A percentile compares a stretch with the other conserved stretches of the same genome.
Conservation (phyloP, 192 early-diverging fungal genomes). For the Rhizoclosmatium globosum region DNA sequence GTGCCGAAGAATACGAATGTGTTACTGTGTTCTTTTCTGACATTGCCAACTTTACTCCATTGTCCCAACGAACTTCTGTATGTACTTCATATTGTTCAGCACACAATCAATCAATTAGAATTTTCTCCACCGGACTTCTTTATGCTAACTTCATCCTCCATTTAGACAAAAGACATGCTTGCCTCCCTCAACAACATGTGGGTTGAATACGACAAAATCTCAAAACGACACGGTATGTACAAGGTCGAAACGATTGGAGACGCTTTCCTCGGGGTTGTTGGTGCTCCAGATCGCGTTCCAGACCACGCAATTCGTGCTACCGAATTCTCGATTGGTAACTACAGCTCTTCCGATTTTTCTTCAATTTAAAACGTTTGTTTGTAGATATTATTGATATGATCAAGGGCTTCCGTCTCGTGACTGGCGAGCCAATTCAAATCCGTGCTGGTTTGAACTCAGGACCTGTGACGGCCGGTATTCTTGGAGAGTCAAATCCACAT, state of each 20-base stretch:
- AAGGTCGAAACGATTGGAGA: conserved; percentile 61
- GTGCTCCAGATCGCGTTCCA: conserved; percentile 36
- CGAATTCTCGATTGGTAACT: conserved; percentile 33
- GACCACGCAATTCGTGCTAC: conserved; percentile 41
- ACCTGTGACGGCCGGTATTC: conserved; percentile 54
- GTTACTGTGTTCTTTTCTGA: conserved; percentile 55
- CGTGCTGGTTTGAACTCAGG: conserved; percentile 54
- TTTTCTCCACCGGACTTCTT: background rate
- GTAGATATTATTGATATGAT: conserved; percentile 51
- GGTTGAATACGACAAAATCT: conserved; percentile 53
- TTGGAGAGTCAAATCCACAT: conserved; percentile 55
- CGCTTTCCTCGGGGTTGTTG: conserved; percentile 35
- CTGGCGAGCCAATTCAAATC: conserved; percentile 50
- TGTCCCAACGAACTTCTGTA: conserved; percentile 42
- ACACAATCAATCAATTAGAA: background rate
- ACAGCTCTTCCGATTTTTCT: conserved; percentile 18
- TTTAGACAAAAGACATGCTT: conserved; percentile 53
- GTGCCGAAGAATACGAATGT: conserved; percentile 43
- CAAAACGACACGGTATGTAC: conserved; percentile 47
- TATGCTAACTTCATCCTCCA: background rate
- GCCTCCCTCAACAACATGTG: conserved; percentile 53
- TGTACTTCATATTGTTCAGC: background rate
- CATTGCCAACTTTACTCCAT: conserved; percentile 51
- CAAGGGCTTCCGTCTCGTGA: conserved; percentile 43
- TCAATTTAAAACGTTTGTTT: background rate